These are phyloP conservation scores for Mediolabrus comicus DNA, from an alignment of 108 stramenopile genomes.

Conservation along the genomic window DNA sequence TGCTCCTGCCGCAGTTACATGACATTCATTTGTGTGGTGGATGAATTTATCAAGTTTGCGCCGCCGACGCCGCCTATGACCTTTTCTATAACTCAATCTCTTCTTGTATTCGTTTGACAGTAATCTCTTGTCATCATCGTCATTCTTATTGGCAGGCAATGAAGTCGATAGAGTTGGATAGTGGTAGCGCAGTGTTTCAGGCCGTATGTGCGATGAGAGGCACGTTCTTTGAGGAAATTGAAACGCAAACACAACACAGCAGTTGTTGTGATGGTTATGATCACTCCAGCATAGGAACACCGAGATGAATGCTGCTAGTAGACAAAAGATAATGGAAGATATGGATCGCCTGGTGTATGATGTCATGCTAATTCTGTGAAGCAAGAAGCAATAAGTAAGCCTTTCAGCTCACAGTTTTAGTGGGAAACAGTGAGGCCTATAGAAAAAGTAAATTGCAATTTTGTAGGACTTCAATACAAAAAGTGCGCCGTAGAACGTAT, in stretches of 20 bases:
- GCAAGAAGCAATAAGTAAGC: too few relatives aligned
- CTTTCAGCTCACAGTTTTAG: too few relatives aligned
- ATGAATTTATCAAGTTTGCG: background rate
- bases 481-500: too few relatives aligned
- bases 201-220: too few relatives aligned
- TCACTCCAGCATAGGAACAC: background rate
- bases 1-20: constrained; percentile 2
- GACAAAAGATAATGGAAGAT: background rate
- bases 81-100: background rate
- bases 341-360: too few relatives aligned
- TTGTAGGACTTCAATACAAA: too few relatives aligned
- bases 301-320: background rate
- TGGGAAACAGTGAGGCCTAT: too few relatives aligned
- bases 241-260: background rate
- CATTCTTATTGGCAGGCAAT: background rate
- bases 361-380: too few relatives aligned
- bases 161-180: background rate
- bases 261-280: too few relatives aligned
- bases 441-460: too few relatives aligned
- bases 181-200: too few relatives aligned
- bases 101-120: background rate
- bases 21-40: background rate
- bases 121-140: too few relatives aligned
- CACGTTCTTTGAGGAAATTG: background rate
- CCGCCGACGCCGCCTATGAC: background rate